Percentiles rank a stretch among this genome's conserved stretches.
phyloP scores from a whole-genome alignment of 169 alveolate genomes.

The Eimeria maxima region DNA sequence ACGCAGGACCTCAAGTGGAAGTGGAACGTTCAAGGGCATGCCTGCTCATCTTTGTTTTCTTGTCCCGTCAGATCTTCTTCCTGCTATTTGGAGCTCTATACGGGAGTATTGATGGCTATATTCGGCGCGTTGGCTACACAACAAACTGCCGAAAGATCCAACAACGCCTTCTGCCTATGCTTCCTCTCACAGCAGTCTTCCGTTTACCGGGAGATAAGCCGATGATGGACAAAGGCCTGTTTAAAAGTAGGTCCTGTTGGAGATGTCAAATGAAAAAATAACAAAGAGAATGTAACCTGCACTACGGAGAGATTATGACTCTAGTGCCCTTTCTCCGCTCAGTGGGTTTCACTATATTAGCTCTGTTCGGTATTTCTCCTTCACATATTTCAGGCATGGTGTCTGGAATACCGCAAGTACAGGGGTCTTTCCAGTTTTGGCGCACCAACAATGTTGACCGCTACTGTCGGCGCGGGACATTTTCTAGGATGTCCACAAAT shows the following conservation, averaged over 20 bases:
- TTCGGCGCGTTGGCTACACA: constrained; percentile 79
- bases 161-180: constrained; percentile 79
- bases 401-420: constrained; percentile 12
- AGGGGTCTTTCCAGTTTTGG: not conserved
- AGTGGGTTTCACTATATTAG: not conserved
- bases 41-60: not conserved
- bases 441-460: constrained; percentile 1
- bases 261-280: too few relatives aligned
- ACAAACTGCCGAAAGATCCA: constrained; percentile 76
- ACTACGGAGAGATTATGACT: not conserved
- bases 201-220: not conserved
- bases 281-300: not conserved
- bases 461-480: not conserved
- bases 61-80: constrained; percentile 59
- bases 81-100: constrained; percentile 72
- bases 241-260: not conserved
- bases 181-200: constrained; percentile 47
- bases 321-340: not conserved
- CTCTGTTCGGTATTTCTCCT: not conserved
- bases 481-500: constrained; percentile 5
- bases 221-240: not conserved
- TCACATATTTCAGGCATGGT: not conserved
- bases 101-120: constrained; percentile 80
- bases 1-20: not conserved
- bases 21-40: not conserved